A percentile compares a stretch with the other conserved stretches of the same genome.
phyloP scores from a whole-genome alignment of 2,329 filamentous ascomycete species.

The Dothideomycetes sp. region DNA sequence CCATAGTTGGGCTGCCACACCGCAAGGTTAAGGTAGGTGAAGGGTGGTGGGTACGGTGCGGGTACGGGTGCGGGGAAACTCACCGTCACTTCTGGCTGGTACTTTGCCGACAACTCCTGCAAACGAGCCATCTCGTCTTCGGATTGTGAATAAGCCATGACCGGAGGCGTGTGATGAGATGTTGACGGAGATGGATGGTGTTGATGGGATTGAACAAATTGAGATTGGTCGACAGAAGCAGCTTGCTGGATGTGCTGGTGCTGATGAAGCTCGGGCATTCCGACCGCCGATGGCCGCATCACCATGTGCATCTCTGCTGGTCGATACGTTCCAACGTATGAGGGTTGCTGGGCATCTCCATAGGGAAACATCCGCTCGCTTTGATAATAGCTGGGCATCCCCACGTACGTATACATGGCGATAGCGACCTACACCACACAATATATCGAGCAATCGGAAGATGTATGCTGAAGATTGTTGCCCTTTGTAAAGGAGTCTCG shows the following conservation, averaged over 20 bases:
- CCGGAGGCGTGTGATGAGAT: conserved; percentile 15
- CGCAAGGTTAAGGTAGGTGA: too few species aligned
- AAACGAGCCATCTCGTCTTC: conserved; percentile 52
- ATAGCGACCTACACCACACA: neutral
- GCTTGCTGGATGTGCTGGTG: conserved; percentile 14
- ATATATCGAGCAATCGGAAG: conserved; percentile 2
- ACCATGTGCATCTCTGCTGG: conserved; percentile 27
- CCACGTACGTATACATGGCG: conserved; percentile 11
- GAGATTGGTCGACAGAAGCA: conserved; percentile 12
- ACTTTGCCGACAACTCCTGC: conserved; percentile 54
- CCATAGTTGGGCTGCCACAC: conserved; percentile 5
- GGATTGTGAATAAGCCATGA: conserved; percentile 32
- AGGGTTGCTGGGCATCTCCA: conserved; percentile 8
- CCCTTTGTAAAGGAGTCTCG: neutral
- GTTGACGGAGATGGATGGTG: conserved; percentile 15
- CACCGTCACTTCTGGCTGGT: conserved; percentile 49
- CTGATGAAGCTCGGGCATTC: conserved; percentile 16
- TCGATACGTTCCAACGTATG: conserved; percentile 7
- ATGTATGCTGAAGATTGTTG: neutral
- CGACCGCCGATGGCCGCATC: conserved; percentile 30
- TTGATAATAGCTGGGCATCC: conserved; percentile 10
- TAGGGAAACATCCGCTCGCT: conserved; percentile 11
- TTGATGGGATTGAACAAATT: conserved; percentile 17
- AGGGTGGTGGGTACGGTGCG: too few species aligned
- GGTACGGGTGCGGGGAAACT: conserved; percentile 22